Conservation (phyloP, 768 basidiomycete species). For the Termitomyces sp. region DNA sequence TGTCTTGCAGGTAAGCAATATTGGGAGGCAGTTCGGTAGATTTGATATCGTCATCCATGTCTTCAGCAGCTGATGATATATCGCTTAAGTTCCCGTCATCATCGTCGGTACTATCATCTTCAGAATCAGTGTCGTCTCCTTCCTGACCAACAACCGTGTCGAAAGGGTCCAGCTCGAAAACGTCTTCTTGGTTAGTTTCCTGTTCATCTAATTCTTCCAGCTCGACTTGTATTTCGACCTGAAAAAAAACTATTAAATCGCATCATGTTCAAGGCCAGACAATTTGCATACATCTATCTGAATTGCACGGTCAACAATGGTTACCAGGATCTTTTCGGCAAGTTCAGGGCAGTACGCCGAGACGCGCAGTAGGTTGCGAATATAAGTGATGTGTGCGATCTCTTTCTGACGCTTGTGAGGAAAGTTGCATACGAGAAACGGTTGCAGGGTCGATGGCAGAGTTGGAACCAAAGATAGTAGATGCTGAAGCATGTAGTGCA, state of each 20-base stretch:
- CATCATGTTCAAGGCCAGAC: neutral
- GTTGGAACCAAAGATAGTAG: conserved; percentile 91
- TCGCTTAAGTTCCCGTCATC: conserved; percentile 51
- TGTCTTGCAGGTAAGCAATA: conserved; percentile 67
- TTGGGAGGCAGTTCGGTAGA: conserved; percentile 45
- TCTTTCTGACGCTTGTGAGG: conserved; percentile 91
- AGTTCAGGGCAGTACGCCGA: conserved; percentile 87
- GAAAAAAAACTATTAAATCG: neutral
- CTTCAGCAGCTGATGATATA: conserved; percentile 65
- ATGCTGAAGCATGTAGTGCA: conserved; percentile 82
- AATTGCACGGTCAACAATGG: conserved; percentile 89
- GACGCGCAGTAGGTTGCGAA: conserved; percentile 80
- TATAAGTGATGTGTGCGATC: conserved; percentile 77
- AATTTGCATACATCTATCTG: conserved; percentile 78
- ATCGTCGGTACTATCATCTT: conserved; percentile 45
- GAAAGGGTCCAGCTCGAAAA: conserved; percentile 82
- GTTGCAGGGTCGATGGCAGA: conserved; percentile 78
- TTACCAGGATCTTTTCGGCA: conserved; percentile 74
- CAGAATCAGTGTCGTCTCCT: conserved; percentile 50
- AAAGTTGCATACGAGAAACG: conserved; percentile 78
- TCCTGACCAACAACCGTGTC: conserved; percentile 81
- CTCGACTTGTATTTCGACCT: conserved; percentile 98
- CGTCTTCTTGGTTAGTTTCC: conserved; percentile 43
- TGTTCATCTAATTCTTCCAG: conserved; percentile 84
- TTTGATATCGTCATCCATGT: conserved; percentile 33